phyloP scores from a whole-genome alignment of 257 asterid genomes.

The Solanum ossicruentum region DNA sequence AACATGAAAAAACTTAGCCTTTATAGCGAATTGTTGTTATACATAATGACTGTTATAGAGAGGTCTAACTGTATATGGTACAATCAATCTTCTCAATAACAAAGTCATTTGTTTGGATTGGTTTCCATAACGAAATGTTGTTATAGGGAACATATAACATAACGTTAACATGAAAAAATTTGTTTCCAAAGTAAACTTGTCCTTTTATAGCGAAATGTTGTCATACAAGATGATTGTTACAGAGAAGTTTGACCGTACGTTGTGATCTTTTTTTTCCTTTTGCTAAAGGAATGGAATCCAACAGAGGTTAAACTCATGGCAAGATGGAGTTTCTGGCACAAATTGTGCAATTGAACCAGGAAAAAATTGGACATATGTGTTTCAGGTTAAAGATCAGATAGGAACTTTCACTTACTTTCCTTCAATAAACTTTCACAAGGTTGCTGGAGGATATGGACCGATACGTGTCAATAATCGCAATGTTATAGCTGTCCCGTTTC shows the following conservation, averaged over 20 bases:
- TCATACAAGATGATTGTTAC: background rate
- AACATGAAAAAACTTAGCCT: background rate
- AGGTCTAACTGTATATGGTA: background rate
- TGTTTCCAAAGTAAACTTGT: fast-evolving
- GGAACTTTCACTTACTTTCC: constrained; percentile 56
- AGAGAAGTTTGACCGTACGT: background rate
- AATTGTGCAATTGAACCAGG: constrained; percentile 53
- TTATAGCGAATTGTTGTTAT: background rate
- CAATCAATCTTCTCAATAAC: background rate
- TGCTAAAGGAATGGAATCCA: constrained; percentile 54
- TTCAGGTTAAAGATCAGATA: constrained; percentile 50
- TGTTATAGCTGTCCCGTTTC: constrained; percentile 37
- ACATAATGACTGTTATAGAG: background rate
- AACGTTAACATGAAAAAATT: background rate
- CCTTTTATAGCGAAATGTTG: background rate
- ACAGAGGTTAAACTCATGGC: constrained; percentile 71
- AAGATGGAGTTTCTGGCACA: constrained; percentile 65
- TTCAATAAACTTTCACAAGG: constrained; percentile 37
- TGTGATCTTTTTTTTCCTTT: background rate
- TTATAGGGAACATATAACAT: background rate
- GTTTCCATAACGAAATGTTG: too few species aligned
- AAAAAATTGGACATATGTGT: constrained; percentile 48
- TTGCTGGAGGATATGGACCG: constrained; percentile 58
- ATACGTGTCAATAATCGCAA: constrained; percentile 49
- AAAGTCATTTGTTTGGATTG: background rate